These are phyloP conservation scores for Carex scoparia DNA, from an alignment of 176 grass and related monocot genomes.

Conservation along the genomic window DNA sequence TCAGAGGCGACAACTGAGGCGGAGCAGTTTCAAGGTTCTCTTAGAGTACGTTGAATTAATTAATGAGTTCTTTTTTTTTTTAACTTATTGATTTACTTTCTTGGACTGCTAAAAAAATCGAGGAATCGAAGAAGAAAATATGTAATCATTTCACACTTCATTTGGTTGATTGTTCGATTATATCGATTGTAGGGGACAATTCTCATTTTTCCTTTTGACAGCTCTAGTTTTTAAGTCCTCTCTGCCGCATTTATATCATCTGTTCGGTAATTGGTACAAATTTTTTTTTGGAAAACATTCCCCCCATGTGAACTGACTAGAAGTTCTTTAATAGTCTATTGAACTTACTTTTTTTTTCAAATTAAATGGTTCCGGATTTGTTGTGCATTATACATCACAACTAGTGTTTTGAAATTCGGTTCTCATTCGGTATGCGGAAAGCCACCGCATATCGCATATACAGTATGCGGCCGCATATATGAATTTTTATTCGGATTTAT, in stretches of 20 bases:
- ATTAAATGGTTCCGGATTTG: background rate
- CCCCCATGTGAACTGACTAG: no score
- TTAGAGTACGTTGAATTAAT: background rate
- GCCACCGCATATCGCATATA: no score
- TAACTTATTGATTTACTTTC: background rate
- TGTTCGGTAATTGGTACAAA: background rate
- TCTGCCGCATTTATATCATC: background rate
- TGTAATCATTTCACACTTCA: background rate
- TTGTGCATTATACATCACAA: background rate
- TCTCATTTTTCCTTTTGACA: background rate
- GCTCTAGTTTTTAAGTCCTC: background rate
- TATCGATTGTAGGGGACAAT: background rate
- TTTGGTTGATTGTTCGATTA: background rate
- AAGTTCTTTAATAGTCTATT: no score
- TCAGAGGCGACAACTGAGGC: conserved; percentile 7
- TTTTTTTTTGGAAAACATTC: background rate
- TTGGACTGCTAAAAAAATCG: background rate
- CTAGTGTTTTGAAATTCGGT: no score
- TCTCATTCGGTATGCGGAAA: no score
- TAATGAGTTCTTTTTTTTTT: background rate
- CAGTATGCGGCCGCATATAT: no score
- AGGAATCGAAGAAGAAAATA: background rate
- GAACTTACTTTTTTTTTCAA: background rate
- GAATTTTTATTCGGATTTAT: no score
- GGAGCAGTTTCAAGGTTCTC: conserved; percentile 19